These are phyloP conservation scores for Cnidoscolus chayamansa DNA, from an alignment of 441 rosid species.

Conservation along the genomic window DNA sequence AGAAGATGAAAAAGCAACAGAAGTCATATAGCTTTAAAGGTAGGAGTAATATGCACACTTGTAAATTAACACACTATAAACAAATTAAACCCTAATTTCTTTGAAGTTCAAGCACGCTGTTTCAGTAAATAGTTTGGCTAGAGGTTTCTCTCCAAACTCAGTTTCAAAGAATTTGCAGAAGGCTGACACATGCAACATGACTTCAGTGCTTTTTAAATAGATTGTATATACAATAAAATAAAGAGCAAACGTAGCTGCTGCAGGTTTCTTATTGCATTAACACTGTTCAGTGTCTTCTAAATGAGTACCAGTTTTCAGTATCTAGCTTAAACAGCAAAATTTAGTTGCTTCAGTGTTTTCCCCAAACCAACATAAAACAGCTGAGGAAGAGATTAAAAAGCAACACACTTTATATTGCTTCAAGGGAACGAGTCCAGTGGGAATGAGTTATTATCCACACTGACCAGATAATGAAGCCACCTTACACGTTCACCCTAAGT, in stretches of 20 bases:
- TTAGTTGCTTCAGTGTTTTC: conserved; percentile 15
- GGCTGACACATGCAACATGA: not conserved
- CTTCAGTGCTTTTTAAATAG: not conserved
- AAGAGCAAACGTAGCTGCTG: conserved; percentile 20
- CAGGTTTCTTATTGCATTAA: too few species aligned
- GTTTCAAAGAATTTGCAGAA: not conserved
- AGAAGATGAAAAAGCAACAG: too few species aligned
- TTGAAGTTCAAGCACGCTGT: too few species aligned
- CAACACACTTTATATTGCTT: conserved; percentile 21
- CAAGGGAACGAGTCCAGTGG: conserved; percentile 22
- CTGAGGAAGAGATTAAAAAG: not conserved
- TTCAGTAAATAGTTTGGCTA: too few species aligned
- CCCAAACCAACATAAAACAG: not conserved
- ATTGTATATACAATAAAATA: too few species aligned
- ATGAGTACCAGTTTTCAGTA: not conserved
- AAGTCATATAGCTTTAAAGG: conserved; percentile 15
- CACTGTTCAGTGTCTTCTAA: not conserved
- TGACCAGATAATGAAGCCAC: conserved; percentile 24
- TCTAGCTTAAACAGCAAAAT: not conserved
- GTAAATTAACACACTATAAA: conserved; percentile 9
- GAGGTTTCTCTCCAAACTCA: not conserved
- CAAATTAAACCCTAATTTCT: not conserved
- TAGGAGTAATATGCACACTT: conserved; percentile 12
- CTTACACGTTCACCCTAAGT: not conserved
- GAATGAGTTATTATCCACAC: not conserved